Percentiles rank a stretch among this genome's conserved stretches.
Evolutionary conservation across 345 rosid species (phyloP).

Genomic region (Salix viminalis): DNA sequence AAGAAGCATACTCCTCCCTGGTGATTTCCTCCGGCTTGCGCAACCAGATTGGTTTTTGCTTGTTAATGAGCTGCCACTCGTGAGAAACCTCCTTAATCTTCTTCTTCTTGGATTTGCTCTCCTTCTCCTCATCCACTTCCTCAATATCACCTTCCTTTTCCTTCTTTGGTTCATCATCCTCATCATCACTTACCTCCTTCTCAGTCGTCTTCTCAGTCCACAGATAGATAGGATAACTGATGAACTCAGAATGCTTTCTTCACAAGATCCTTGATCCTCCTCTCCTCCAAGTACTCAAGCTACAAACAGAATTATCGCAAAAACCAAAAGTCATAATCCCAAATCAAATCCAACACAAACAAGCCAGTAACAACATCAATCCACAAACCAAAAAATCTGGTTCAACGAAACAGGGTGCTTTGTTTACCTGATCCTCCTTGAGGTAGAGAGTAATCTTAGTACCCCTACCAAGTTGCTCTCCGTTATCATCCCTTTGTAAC

Average conservation of each 20-base stretch:
- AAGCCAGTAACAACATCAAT: no score
- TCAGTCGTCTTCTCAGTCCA: constrained; percentile 91
- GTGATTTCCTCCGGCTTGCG: constrained; percentile 87
- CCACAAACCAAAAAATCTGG: neutral
- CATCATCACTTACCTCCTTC: constrained; percentile 84
- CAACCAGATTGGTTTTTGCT: constrained; percentile 89
- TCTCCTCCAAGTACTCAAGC: constrained; percentile 82
- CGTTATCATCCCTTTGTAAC: constrained; percentile 65
- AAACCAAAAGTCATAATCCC: no score
- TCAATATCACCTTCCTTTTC: constrained; percentile 74
- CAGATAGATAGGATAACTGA: constrained; percentile 76
- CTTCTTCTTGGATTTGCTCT: constrained; percentile 67
- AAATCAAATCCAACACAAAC: neutral
- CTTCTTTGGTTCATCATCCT: constrained; percentile 66
- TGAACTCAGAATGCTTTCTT: constrained; percentile 93
- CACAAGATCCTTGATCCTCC: constrained; percentile 86
- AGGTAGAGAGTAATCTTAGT: constrained; percentile 74
- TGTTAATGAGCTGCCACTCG: constrained; percentile 83
- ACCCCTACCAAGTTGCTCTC: constrained; percentile 88
- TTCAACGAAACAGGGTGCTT: neutral
- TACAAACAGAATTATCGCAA: constrained; percentile 13
- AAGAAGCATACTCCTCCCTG: constrained; percentile 79
- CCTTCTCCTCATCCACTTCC: constrained; percentile 79
- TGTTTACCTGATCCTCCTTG: constrained; percentile 68
- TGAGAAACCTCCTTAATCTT: constrained; percentile 85